These are phyloP conservation scores for Pneumocystis sp. DNA, from an alignment of 1,139 yeast species.

Conservation along the genomic window DNA sequence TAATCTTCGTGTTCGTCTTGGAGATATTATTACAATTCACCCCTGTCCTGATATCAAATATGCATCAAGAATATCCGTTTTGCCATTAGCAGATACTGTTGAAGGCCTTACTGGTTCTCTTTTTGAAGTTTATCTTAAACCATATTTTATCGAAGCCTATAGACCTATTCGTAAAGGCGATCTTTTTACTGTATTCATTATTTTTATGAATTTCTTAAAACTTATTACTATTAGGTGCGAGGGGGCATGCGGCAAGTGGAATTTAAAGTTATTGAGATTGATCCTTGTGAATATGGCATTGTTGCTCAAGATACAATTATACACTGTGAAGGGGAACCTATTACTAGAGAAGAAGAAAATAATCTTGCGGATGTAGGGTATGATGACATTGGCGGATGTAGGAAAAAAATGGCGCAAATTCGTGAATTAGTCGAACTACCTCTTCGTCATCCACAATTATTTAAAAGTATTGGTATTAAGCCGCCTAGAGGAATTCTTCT, in stretches of 20 bases:
- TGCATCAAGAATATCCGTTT: slow-evolving; percentile 64
- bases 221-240: slow-evolving; percentile 26
- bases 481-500: slow-evolving; percentile 94
- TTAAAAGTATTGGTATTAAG: slow-evolving; percentile 91
- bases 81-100: slow-evolving; percentile 95
- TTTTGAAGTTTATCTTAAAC: slow-evolving; percentile 90
- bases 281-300: slow-evolving; percentile 92
- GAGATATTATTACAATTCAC: slow-evolving; percentile 79
- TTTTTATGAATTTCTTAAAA: not conserved
- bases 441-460: slow-evolving; percentile 89
- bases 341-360: slow-evolving; percentile 95
- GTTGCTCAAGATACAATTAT: slow-evolving; percentile 97
- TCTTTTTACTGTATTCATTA: slow-evolving; percentile 52
- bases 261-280: slow-evolving; percentile 94
- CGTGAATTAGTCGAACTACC: slow-evolving; percentile 95
- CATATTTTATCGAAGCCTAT: slow-evolving; percentile 96
- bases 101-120: slow-evolving; percentile 97
- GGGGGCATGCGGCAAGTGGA: slow-evolving; percentile 99
- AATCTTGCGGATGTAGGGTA: slow-evolving; percentile 93
- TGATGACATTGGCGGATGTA: slow-evolving; percentile 97
- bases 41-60: slow-evolving; percentile 98
- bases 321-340: slow-evolving; percentile 98
- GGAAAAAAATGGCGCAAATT: slow-evolving; percentile 97
- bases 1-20: slow-evolving; percentile 83
- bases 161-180: slow-evolving; percentile 98